Percentiles rank a stretch among this genome's conserved stretches.
Evolutionary conservation across 1,284 basidiomycete species (phyloP).

Genomic region (Fistulina hepatica): DNA sequence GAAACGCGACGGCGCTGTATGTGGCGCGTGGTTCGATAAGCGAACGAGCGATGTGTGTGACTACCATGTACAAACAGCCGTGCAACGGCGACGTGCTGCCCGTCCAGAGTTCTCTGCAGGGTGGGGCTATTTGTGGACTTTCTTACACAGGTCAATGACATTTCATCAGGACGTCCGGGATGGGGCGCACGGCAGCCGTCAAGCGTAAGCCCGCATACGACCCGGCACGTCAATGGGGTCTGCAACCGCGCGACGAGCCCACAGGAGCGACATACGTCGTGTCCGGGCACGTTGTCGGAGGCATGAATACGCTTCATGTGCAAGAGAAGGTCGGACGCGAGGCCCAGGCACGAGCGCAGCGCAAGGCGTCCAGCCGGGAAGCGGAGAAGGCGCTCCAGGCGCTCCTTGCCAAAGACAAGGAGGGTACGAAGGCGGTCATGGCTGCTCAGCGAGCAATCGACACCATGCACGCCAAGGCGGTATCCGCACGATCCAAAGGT

Average conservation of each 20-base stretch:
- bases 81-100: constrained; percentile 60
- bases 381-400: constrained; percentile 48
- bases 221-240: constrained; percentile 56
- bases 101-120: constrained; percentile 78
- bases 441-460: constrained; percentile 38
- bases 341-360: constrained; percentile 59
- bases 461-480: constrained; percentile 18
- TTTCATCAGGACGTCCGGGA: constrained; percentile 51
- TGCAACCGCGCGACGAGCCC: constrained; percentile 42
- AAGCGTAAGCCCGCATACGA: constrained; percentile 53
- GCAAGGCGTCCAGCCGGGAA: constrained; percentile 46
- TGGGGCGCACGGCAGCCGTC: constrained; percentile 36
- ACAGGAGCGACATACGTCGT: constrained; percentile 66
- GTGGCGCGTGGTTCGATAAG: constrained; percentile 82
- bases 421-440: constrained; percentile 48
- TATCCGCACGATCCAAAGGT: constrained; percentile 13
- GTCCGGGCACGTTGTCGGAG: constrained; percentile 59
- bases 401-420: constrained; percentile 50
- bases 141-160: constrained; percentile 4
- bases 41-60: constrained; percentile 79
- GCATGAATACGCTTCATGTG: constrained; percentile 35
- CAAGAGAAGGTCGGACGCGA: constrained; percentile 64
- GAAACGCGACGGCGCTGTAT: constrained; percentile 71
- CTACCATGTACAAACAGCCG: constrained; percentile 74
- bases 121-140: constrained; percentile 30